Evolutionary conservation across 1,139 yeast species (phyloP).

Genomic region (Yamadazyma oceani): DNA sequence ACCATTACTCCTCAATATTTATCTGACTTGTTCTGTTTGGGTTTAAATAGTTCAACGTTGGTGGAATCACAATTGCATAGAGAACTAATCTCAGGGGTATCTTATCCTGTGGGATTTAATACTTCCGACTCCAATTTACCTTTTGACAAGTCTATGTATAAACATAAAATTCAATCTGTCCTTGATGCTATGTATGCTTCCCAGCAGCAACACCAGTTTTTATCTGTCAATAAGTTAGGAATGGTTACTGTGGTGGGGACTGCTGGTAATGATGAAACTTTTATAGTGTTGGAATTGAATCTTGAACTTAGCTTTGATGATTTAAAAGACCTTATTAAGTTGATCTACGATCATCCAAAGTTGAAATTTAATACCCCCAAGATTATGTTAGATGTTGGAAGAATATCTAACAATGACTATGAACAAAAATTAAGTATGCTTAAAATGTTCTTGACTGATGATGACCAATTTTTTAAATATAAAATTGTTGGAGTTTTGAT

Average conservation of each 20-base stretch:
- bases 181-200: slow-evolving; percentile 44
- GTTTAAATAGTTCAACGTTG: slow-evolving; percentile 35
- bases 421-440: slow-evolving; percentile 18
- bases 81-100: slow-evolving; percentile 45
- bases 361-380: slow-evolving; percentile 20
- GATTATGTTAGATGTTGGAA: slow-evolving; percentile 34
- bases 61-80: slow-evolving; percentile 48
- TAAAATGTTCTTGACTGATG: slow-evolving; percentile 15
- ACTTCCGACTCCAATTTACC: slow-evolving; percentile 23
- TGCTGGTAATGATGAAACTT: slow-evolving; percentile 45
- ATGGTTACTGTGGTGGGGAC: slow-evolving; percentile 47
- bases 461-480: slow-evolving; percentile 6
- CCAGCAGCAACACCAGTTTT: slow-evolving; percentile 40
- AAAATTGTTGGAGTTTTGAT: slow-evolving; percentile 36
- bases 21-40: slow-evolving; percentile 42
- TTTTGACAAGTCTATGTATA: slow-evolving; percentile 24
- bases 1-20: slow-evolving; percentile 49
- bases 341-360: slow-evolving; percentile 21
- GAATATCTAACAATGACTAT: slow-evolving; percentile 20
- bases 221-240: slow-evolving; percentile 45
- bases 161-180: slow-evolving; percentile 31
- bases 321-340: slow-evolving; percentile 17
- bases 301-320: slow-evolving; percentile 17
- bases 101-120: slow-evolving; percentile 45
- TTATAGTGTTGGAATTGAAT: slow-evolving; percentile 32